Percentiles rank a stretch among this genome's conserved stretches.
Conservation (phyloP, 108 stramenopile genomes). For the Halocafeteria seosinensis region DNA sequence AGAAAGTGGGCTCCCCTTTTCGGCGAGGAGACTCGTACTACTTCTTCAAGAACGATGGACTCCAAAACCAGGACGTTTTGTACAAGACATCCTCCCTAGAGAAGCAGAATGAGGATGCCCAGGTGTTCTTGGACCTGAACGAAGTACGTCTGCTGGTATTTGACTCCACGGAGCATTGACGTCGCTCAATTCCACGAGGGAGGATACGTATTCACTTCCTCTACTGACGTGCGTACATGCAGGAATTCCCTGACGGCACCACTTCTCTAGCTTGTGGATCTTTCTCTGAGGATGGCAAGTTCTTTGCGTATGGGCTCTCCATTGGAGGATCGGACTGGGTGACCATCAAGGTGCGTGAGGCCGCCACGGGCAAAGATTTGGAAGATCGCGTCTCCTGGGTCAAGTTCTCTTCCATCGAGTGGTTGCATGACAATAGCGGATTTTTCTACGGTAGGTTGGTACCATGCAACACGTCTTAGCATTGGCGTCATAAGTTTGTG, state of each 20-base stretch:
- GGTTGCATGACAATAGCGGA: background rate
- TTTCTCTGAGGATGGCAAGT: constrained; percentile 16
- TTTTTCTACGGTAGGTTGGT: constrained; percentile 1
- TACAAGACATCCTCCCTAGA: constrained; percentile 13
- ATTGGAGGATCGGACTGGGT: constrained; percentile 17
- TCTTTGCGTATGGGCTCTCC: constrained; percentile 21
- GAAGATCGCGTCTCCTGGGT: background rate
- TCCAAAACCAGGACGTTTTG: constrained; percentile 20
- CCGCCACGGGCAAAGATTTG: background rate
- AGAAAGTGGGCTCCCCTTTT: constrained; percentile 14
- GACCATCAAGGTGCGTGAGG: background rate
- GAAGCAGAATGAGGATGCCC: background rate
- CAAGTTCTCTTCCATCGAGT: background rate
- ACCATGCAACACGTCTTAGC: no score
- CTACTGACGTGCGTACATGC: no score
- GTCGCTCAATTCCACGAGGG: no score
- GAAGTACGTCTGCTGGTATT: no score
- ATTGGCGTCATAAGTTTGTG: no score
- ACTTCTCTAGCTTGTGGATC: constrained; percentile 5
- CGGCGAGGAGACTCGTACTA: constrained; percentile 19
- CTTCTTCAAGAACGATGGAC: constrained; percentile 17
- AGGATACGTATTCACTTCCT: no score
- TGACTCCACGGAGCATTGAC: no score
- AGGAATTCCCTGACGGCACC: constrained; percentile 11
- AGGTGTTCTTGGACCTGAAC: constrained; percentile 21